A percentile compares a stretch with the other conserved stretches of the same genome.
Conservation (phyloP, 192 early-diverging fungal species). For the Haplosporangium gracile region DNA sequence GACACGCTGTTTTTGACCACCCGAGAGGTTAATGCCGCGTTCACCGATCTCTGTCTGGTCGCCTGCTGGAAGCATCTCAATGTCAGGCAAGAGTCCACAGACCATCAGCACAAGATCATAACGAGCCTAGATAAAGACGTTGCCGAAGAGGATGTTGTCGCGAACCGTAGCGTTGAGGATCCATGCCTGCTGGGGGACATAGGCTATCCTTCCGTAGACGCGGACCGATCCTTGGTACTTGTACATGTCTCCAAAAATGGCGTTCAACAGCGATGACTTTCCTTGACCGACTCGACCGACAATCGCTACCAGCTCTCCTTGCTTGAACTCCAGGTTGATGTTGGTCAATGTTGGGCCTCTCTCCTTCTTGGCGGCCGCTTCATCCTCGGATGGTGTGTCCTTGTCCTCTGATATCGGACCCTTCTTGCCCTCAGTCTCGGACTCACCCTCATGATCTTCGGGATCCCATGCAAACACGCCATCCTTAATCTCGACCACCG, state of each 20-base stretch:
- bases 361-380: neutral
- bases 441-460: neutral
- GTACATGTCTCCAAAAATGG: conserved; percentile 90
- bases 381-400: neutral
- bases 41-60: conserved; percentile 95
- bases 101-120: conserved; percentile 78
- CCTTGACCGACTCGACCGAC: conserved; percentile 82
- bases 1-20: conserved; percentile 87
- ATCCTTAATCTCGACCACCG: conserved; percentile 14
- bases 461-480: conserved; percentile 21
- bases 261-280: conserved; percentile 62
- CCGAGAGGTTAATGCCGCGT: conserved; percentile 89
- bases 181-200: conserved; percentile 81
- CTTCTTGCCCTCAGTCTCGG: neutral
- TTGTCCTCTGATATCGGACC: neutral
- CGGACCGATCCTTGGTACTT: conserved; percentile 68
- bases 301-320: conserved; percentile 76
- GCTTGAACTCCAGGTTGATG: conserved; percentile 40
- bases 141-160: conserved; percentile 93
- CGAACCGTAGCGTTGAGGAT: conserved; percentile 92
- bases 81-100: conserved; percentile 86
- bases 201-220: conserved; percentile 73
- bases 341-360: conserved; percentile 15
- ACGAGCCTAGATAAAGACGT: conserved; percentile 72
- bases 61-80: conserved; percentile 84